A percentile compares a stretch with the other conserved stretches of the same genome.
These are phyloP conservation scores for Aspergillus amoenus DNA, from an alignment of 2,329 filamentous ascomycete genomes.

Conservation along the genomic window DNA sequence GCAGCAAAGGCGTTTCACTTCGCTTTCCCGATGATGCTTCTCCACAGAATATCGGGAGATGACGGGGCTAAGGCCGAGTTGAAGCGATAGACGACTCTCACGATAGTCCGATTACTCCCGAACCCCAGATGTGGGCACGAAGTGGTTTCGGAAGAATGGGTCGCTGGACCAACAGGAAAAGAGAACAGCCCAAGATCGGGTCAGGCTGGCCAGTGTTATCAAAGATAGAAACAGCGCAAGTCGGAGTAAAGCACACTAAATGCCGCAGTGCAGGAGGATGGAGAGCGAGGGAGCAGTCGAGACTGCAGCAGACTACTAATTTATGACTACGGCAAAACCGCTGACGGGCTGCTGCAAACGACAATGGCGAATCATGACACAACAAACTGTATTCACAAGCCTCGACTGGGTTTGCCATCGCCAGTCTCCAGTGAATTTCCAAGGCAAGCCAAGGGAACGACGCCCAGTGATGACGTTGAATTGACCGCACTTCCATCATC, in stretches of 20 bases:
- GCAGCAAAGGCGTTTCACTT: slow-evolving; percentile 9
- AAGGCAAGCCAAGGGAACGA: slow-evolving; percentile 17
- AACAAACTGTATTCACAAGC: slow-evolving; percentile 1
- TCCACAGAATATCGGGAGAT: slow-evolving; percentile 44
- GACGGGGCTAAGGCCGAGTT: slow-evolving; percentile 30
- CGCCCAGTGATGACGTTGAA: slow-evolving; percentile 22
- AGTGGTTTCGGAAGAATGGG: slow-evolving; percentile 23
- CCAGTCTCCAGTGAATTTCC: not conserved
- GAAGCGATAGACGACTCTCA: slow-evolving; percentile 25
- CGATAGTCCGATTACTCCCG: slow-evolving; percentile 34
- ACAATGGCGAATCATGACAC: slow-evolving; percentile 7
- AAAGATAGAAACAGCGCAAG: slow-evolving; percentile 10
- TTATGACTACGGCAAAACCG: slow-evolving; percentile 6
- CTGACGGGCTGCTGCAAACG: slow-evolving; percentile 10
- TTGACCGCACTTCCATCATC: slow-evolving; percentile 14
- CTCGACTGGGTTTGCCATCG: slow-evolving; percentile 1
- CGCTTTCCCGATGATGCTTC: slow-evolving; percentile 28
- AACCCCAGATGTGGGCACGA: slow-evolving; percentile 30
- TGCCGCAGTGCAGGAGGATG: slow-evolving; percentile 17
- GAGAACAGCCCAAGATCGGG: slow-evolving; percentile 16
- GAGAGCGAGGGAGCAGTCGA: not conserved
- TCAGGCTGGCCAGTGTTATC: slow-evolving; percentile 7
- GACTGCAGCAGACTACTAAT: slow-evolving; percentile 2
- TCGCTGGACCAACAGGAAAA: slow-evolving; percentile 22
- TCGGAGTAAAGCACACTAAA: slow-evolving; percentile 13